Base-by-base conservation (phyloP, 768 basidiomycete species). In the Gymnopilus dilepis region DNA sequence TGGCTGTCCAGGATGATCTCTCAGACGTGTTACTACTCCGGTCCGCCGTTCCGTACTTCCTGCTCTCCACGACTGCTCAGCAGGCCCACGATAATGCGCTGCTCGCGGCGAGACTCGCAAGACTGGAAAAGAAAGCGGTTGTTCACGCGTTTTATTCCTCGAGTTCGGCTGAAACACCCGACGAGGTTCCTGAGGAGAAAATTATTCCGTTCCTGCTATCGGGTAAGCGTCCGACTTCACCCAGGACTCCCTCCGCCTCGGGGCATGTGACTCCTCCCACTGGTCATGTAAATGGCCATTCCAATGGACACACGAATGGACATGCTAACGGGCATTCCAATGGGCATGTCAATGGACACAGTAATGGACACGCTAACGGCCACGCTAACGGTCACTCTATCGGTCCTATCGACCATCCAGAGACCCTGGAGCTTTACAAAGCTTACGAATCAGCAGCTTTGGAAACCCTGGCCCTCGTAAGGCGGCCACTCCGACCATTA, bases 1-100 rank as follows among this genome's bases (percentile, higher is more conserved):
- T 94, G 37, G 87, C 87, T 12, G 80, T 86, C 43, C 72, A 76
- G 43, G 78, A 84, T 60, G 88, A 92, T 71, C 83, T 95, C 43
- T 86, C 91, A 33, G 87, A 91, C 64, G 86, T 87, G 40, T 82
- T 96, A 41, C 78, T 89, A 12, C 87, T 97, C 59, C 88, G 89
- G 40, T 85, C 90, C n/a, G 82, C 87, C 19, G 85, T 93, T 5
- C 91, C 92, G 28, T 92, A 88, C 76, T 89, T 95, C 71, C 67
- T 99, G 52, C 81, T 96, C 68, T 96, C 94, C 6, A 82, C 85
- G 34, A 86, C 84, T 0, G 73, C 86, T 3, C 91, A 94, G 71
- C 84, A 95, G 70, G 93, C 95, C 3, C 91, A 97, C 67, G 93
- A 96, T 70, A 89, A 98, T 73, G 91, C 94, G 22, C 77, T 98